Percentiles rank a stretch among this genome's conserved stretches.
Evolutionary conservation across 2,329 filamentous ascomycete genomes (phyloP).

Genomic region (Colletotrichum acutatum): DNA sequence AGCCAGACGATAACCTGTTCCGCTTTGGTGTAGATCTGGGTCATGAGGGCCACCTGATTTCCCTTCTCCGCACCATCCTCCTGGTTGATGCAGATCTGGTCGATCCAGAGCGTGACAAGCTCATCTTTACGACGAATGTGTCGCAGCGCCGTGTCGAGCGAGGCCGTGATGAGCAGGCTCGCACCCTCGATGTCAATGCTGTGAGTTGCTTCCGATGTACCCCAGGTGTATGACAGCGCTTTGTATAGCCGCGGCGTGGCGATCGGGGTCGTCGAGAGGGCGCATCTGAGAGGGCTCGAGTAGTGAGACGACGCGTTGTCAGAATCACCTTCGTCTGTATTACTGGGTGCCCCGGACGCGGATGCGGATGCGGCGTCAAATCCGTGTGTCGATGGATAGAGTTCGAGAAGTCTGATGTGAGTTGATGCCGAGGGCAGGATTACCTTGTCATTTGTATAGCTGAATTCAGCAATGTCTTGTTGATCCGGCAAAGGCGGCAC

Average conservation of each 20-base stretch:
- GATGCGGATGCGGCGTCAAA: background rate
- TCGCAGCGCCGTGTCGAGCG: constrained; percentile 29
- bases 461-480: background rate
- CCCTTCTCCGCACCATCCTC: constrained; percentile 47
- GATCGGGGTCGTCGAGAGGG: constrained; percentile 14
- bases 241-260: constrained; percentile 36
- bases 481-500: constrained; percentile 12
- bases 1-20: constrained; percentile 49
- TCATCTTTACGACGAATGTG: constrained; percentile 16
- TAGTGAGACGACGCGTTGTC: background rate
- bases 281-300: constrained; percentile 21
- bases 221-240: constrained; percentile 43
- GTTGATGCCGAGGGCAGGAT: constrained; percentile 23
- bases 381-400: constrained; percentile 8
- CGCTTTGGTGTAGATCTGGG: constrained; percentile 48
- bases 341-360: background rate
- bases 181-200: constrained; percentile 11
- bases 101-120: constrained; percentile 47
- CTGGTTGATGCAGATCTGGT: constrained; percentile 55
- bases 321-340: constrained; percentile 1
- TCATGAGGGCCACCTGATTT: constrained; percentile 52
- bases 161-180: constrained; percentile 25
- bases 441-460: background rate
- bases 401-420: constrained; percentile 31
- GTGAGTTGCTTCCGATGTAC: constrained; percentile 20